Conservation (phyloP, 768 basidiomycete species). For the Collybia sp. region DNA sequence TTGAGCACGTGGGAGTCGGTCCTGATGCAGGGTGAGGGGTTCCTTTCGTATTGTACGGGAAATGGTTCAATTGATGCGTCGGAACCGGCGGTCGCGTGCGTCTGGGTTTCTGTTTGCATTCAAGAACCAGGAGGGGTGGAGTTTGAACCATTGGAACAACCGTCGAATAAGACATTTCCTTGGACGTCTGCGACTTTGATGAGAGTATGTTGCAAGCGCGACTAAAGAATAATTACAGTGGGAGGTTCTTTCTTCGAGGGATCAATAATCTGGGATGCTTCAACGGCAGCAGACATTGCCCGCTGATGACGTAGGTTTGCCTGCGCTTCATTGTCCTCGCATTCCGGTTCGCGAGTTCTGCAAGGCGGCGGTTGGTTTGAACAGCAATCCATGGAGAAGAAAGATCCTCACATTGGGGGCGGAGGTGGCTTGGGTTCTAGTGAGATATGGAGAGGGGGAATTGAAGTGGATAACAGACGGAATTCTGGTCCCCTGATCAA, state of each 20-base stretch:
- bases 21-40: conserved; percentile 1
- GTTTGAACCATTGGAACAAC: conserved; percentile 9
- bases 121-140: conserved; percentile 20
- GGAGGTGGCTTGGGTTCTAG: conserved; percentile 37
- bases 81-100: conserved; percentile 38
- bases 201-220: neutral
- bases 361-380: neutral
- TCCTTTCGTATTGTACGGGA: conserved; percentile 26
- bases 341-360: conserved; percentile 44
- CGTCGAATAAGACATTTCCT: conserved; percentile 5
- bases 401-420: conserved; percentile 27
- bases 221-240: neutral
- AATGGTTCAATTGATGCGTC: conserved; percentile 16
- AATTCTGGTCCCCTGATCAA: conserved; percentile 30
- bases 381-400: neutral
- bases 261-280: conserved; percentile 21
- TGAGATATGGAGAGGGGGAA: conserved; percentile 33
- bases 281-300: conserved; percentile 35
- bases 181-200: neutral
- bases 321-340: conserved; percentile 39
- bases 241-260: neutral
- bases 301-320: conserved; percentile 37
- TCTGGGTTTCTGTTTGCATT: conserved; percentile 23
- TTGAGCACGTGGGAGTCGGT: conserved; percentile 13
- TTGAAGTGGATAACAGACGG: conserved; percentile 40